These are phyloP conservation scores for Skeletonema menzelii DNA, from an alignment of 108 stramenopile genomes.

Conservation along the genomic window DNA sequence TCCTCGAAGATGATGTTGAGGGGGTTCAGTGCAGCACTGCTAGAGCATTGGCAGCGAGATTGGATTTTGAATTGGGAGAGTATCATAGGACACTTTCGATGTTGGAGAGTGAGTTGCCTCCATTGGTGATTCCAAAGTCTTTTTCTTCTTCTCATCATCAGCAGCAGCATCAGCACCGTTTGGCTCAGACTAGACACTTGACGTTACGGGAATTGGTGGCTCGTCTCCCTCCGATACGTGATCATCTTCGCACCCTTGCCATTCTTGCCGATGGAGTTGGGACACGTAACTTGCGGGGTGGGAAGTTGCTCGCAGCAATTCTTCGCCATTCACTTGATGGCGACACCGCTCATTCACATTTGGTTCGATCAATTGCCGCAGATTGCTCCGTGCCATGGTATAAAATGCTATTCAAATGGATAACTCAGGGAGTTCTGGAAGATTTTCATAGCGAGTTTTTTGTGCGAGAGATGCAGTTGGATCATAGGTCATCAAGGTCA, in stretches of 20 bases:
- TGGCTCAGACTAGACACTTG: constrained; percentile 15
- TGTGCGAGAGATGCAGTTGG: constrained; percentile 37
- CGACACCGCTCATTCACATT: constrained; percentile 55
- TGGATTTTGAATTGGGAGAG: constrained; percentile 65
- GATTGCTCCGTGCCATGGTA: constrained; percentile 74
- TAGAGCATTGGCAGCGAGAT: constrained; percentile 72
- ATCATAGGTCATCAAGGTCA: constrained; percentile 26
- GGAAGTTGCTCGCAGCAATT: constrained; percentile 76
- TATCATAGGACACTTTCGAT: constrained; percentile 70
- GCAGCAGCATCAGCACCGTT: background rate
- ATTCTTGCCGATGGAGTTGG: constrained; percentile 70
- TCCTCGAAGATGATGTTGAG: constrained; percentile 40
- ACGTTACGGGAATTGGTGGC: constrained; percentile 74
- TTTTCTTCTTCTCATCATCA: background rate
- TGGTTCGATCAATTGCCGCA: constrained; percentile 72
- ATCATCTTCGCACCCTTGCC: constrained; percentile 69
- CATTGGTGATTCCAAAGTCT: background rate
- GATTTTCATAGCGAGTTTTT: constrained; percentile 86
- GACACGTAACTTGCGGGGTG: constrained; percentile 64
- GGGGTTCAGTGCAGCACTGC: constrained; percentile 59
- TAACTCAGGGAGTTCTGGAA: constrained; percentile 64
- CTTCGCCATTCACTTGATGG: constrained; percentile 84
- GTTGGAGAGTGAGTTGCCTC: constrained; percentile 66
- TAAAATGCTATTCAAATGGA: constrained; percentile 65
- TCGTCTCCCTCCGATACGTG: constrained; percentile 58